These are phyloP conservation scores for Trichoderma koningiopsis DNA, from an alignment of 2,329 filamentous ascomycete genomes.

Conservation along the genomic window DNA sequence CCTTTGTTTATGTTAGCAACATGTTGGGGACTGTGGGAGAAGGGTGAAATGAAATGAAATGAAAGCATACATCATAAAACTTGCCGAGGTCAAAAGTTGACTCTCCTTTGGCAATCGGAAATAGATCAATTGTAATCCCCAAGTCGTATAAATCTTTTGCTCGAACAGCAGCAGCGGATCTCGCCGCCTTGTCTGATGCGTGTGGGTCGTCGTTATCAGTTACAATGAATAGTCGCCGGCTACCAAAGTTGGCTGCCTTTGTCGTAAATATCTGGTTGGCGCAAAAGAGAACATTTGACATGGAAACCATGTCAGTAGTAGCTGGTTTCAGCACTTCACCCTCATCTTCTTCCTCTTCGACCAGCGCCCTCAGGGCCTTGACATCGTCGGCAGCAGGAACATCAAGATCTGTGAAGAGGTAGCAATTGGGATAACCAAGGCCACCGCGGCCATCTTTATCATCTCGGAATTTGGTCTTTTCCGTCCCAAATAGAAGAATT, in stretches of 20 bases:
- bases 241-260: constrained; percentile 91
- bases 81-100: constrained; percentile 76
- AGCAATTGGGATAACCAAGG: constrained; percentile 84
- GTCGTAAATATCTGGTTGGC: constrained; percentile 97
- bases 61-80: constrained; percentile 78
- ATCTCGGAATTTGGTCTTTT: constrained; percentile 77
- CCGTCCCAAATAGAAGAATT: constrained; percentile 85
- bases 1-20: constrained; percentile 49
- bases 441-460: constrained; percentile 62
- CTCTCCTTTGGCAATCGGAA: constrained; percentile 75
- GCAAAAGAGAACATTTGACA: constrained; percentile 90
- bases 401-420: constrained; percentile 85
- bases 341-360: constrained; percentile 75
- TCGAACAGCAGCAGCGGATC: constrained; percentile 77
- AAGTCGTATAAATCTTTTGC: constrained; percentile 96
- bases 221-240: constrained; percentile 89
- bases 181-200: constrained; percentile 67
- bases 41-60: neutral
- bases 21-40: neutral
- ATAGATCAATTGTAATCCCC: constrained; percentile 87
- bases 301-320: constrained; percentile 66
- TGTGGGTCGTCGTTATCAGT: constrained; percentile 93
- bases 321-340: constrained; percentile 70
- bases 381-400: constrained; percentile 86
- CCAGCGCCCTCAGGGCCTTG: constrained; percentile 72